Evolutionary conservation across 768 basidiomycete genomes (phyloP), one percentile per base, ranked within the genome.

Genomic region (Collybia sordida): DNA sequence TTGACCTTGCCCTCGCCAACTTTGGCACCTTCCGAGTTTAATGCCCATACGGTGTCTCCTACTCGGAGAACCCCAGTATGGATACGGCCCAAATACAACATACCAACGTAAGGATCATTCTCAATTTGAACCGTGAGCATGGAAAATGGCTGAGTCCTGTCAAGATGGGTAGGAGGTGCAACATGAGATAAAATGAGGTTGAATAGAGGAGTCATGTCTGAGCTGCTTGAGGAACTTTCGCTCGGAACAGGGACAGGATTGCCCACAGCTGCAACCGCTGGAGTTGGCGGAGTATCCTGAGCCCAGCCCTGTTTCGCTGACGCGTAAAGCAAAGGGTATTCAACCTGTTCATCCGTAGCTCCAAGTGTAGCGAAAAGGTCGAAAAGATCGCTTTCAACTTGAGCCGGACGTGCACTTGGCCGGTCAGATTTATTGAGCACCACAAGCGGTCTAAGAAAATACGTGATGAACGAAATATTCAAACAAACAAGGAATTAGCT

Each of bases 71-170:
- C 47, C 9, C 77, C 77, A 24, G 67, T 70, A 15, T 76, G 69
- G 12, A 79, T 67, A 27, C 77, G 72, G 1, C 77, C 77, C 14
- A 78, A 73, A 57, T 74, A 76, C 3, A 78, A 63, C 36, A 69
- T 69, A n/a, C 77, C 77, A 4, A 79, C 72, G 54, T 78, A 79
- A 1, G 76, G 69, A 56, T 79, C 76, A 17, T 64, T 69, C 59
- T 78, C 76, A n/a, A 79, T 72, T 52, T 79, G 77, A 11, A 78
- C 71, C 0, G 75, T 78, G 36, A 79, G 64, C 77, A 79, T 79
- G 9, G 75, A 75, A 55, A 78, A 78, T n/a, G 75, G 74, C 6
- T 60, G 57, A 0, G 66, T 57, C 12, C 69, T 59, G 31, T 60
- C 60, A n/a, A 72, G 72, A 52, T 72, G 72, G 2, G 54, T 54